Conservation (phyloP, 1,284 basidiomycete genomes). For the Ceratobasidium sp. region DNA sequence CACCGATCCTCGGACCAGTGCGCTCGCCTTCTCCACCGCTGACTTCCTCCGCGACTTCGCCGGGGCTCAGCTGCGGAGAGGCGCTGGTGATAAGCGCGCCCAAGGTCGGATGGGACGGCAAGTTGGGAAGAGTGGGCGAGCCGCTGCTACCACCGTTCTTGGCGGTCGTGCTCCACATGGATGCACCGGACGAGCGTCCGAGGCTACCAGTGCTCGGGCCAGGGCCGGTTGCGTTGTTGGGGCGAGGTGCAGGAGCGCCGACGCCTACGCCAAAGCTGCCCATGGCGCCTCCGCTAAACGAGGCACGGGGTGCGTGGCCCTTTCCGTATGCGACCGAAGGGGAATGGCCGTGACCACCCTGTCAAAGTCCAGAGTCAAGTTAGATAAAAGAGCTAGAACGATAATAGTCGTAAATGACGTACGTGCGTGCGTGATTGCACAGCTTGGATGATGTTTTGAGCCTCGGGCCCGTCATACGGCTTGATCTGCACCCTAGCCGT, state of each 20-base stretch:
- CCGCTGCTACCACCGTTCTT: conserved; percentile 11
- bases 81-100: conserved; percentile 84
- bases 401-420: conserved; percentile 53
- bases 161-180: conserved; percentile 43
- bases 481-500: conserved; percentile 71
- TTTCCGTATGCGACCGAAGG: conserved; percentile 40
- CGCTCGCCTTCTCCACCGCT: conserved; percentile 56
- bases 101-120: conserved; percentile 84
- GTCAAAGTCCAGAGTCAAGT: background rate
- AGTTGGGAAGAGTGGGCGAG: conserved; percentile 82
- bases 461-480: conserved; percentile 96
- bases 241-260: conserved; percentile 16
- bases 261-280: conserved; percentile 42
- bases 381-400: background rate
- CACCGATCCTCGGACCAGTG: conserved; percentile 76
- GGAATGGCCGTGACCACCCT: conserved; percentile 37
- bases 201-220: conserved; percentile 55
- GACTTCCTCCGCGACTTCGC: conserved; percentile 61
- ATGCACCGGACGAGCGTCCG: conserved; percentile 47
- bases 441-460: conserved; percentile 88
- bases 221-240: conserved; percentile 66
- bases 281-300: conserved; percentile 64
- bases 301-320: conserved; percentile 76
- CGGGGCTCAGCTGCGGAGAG: conserved; percentile 64
- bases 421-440: conserved; percentile 68